Conservation (phyloP, 179 eudicot species). For the Actinidia polygama region DNA sequence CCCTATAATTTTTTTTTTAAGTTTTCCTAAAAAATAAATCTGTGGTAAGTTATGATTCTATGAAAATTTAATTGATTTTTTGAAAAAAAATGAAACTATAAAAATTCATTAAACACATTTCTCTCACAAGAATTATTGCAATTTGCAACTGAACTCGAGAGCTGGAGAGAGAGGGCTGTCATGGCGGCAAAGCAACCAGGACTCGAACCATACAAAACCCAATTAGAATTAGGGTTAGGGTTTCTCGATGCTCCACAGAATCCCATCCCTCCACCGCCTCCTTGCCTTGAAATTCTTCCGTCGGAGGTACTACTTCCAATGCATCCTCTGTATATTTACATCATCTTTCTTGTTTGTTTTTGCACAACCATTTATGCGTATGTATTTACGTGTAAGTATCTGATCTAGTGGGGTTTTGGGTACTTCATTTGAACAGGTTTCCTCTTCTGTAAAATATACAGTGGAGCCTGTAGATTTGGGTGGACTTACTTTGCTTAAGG, state of each 20-base stretch:
- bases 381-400: too few species aligned
- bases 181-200: constrained; percentile 32
- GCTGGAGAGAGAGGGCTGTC: background rate
- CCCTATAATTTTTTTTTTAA: too few species aligned
- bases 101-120: too few species aligned
- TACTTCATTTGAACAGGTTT: constrained; percentile 39
- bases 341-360: background rate
- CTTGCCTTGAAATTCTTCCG: constrained; percentile 59
- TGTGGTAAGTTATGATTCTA: too few species aligned
- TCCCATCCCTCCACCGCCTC: constrained; percentile 56
- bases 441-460: constrained; percentile 53
- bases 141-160: background rate
- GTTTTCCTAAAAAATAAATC: too few species aligned
- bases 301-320: constrained; percentile 49
- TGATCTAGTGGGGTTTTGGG: constrained; percentile 8
- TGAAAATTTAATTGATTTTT: too few species aligned
- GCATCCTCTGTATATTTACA: background rate
- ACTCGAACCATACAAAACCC: constrained; percentile 23
- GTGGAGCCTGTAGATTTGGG: constrained; percentile 70
- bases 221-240: constrained; percentile 39
- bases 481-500: constrained; percentile 78
- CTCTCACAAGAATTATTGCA: too few species aligned
- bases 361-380: background rate
- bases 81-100: too few species aligned
- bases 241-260: constrained; percentile 42